Base-by-base conservation (phyloP, 345 rosid genomes). In the Sisymbrium irio region DNA sequence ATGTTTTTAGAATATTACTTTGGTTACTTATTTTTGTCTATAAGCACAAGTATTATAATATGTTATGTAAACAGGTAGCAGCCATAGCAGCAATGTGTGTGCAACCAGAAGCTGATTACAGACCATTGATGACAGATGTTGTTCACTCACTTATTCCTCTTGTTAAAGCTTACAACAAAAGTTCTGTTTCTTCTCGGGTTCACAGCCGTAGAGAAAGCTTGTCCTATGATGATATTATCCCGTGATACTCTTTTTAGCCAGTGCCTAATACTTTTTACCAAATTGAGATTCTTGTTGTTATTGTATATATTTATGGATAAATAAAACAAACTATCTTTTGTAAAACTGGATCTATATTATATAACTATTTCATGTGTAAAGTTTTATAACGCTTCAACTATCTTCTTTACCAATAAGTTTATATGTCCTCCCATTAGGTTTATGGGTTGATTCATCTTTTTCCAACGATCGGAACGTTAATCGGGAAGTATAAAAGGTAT, bases 121-220 rank as follows among this genome's bases (percentile, higher is more conserved):
- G 98, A 71, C 98, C 97, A 19, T 72, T 93, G 41, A 93, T 93
- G 91, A 87, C 88, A n/a, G 97, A 93, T 68, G 91, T 93, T n/a
- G 98, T 88, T 25, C 98, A 93, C 77, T 93, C 98, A 9, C 80
- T 93, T 5, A 71, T 93, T 68, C 98, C 98, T 42, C 57, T 93
- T 41, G 88, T 83, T 37, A 93, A 85, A 84, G 83, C 85, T 75
- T 61, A 44, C 61, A 80, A 78, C 56, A 72, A 77, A 64, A 55
- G 76, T 9, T 33, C 67, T 55, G 72, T 70, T 4, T 83, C 84
- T 37, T 67, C 81, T 61, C 65, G 75, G 45, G 8, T 73, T 57
- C 72, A 40, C 11, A 64, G 71, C 22, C 72, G 71, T 25, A 65
- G 71, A 55, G 57, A 65, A 45, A 73, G 71, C 33, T 36, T 73